Evolutionary conservation across 805 yeast genomes (phyloP), one percentile per base, ranked within the genome.

Genomic region (Zygoascus bituminiphila): DNA sequence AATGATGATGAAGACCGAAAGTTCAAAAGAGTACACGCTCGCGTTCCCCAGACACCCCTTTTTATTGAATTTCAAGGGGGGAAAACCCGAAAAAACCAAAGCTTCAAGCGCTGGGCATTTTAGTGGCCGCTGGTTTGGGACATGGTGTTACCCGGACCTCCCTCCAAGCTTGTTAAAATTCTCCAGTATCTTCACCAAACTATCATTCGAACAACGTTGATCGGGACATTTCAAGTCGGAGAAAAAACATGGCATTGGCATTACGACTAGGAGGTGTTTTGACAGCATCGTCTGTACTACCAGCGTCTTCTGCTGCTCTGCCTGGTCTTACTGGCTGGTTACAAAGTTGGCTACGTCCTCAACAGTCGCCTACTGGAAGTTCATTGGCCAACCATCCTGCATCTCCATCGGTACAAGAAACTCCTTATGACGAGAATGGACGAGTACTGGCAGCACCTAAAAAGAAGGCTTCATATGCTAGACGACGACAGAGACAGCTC

Each of bases 381-480:
- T 4, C 9, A 12, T 12, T 15, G 7, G 29, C 7, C 33, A 15
- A 4, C n/a, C 15, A 29, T 12, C 33, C 33, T 29, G 33, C 33
- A 4, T 12, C 33, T 29, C n/a, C n/a, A n/a, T n/a, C n/a, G n/a
- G n/a, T n/a, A n/a, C n/a, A n/a, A n/a, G n/a, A n/a, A 26, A 36
- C 40, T 6, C 46, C 46, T 10, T 43, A 31, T 31, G 38, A 24
- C n/a, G 84, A 79, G 56, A 75, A 80, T 55, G 95, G 94, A n/a
- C 76, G 85, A 25, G 70, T 87, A 47, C 72, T 73, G 56, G 98
- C 98, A 5, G 97, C 81, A 5, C 98, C 98, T 48, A 93, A 93
- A 73, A 88, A 89, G 78, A 89, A 88, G 66, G 80, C 80, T 1
- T 88, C 98, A 6, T 87, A 88, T 64, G 79, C 79, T 69, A 85